A percentile compares a stretch with the other conserved stretches of the same genome.
These are phyloP conservation scores for Xylaria sp. DNA, from an alignment of 2,329 filamentous ascomycete genomes.

Conservation along the genomic window DNA sequence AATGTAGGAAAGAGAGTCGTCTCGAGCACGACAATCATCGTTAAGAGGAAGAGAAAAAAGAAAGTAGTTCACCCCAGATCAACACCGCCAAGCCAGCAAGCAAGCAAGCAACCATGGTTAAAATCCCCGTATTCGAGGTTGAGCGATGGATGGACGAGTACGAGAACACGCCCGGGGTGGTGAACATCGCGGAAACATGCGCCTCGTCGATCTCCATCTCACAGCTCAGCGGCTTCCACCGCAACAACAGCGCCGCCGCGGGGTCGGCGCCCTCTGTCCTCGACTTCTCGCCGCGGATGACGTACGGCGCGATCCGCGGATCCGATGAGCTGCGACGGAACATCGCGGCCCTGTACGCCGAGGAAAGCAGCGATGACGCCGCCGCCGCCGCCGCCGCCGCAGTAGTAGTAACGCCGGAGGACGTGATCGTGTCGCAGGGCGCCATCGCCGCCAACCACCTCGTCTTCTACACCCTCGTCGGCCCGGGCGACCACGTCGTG, in stretches of 20 bases:
- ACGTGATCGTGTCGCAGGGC: conserved; percentile 80
- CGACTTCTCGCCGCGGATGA: conserved; percentile 68
- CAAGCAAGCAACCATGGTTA: conserved; percentile 57
- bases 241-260: conserved; percentile 42
- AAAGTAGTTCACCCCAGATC: neutral
- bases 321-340: conserved; percentile 70
- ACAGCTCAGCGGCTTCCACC: conserved; percentile 69
- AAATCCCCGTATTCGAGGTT: conserved; percentile 72
- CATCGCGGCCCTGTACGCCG: conserved; percentile 72
- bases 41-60: neutral
- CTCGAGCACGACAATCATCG: neutral
- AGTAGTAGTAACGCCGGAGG: conserved; percentile 60
- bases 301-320: conserved; percentile 78
- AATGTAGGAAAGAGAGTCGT: neutral
- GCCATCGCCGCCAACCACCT: conserved; percentile 88
- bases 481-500: conserved; percentile 82
- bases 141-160: conserved; percentile 77
- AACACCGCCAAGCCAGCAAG: neutral
- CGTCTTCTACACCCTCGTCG: conserved; percentile 76
- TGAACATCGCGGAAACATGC: conserved; percentile 85
- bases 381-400: conserved; percentile 28
- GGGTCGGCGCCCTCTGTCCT: conserved; percentile 51
- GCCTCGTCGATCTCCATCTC: conserved; percentile 78
- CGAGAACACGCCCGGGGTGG: conserved; percentile 63
- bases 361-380: conserved; percentile 51